A percentile compares a stretch with the other conserved stretches of the same genome.
phyloP scores from a whole-genome alignment of 2,329 filamentous ascomycete species.

The Colletotrichum liaoningense region DNA sequence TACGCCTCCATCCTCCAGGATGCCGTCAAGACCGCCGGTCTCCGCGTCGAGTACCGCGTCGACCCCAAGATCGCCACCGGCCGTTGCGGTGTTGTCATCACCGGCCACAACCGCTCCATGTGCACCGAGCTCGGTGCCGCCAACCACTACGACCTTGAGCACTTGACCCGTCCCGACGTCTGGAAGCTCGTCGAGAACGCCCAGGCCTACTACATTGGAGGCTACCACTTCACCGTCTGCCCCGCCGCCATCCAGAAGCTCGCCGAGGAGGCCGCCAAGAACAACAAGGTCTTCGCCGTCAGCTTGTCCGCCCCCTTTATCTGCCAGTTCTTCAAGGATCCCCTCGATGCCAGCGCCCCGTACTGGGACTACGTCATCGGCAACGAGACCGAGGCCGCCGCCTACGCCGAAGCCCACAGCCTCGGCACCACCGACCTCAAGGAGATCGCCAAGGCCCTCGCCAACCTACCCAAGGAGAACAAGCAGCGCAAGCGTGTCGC shows the following conservation, averaged over 20 bases:
- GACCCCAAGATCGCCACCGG: constrained; percentile 88
- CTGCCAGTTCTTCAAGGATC: constrained; percentile 96
- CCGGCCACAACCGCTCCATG: constrained; percentile 93
- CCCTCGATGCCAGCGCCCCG: constrained; percentile 83
- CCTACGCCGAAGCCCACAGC: constrained; percentile 86
- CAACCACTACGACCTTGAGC: constrained; percentile 96
- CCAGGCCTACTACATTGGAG: constrained; percentile 91
- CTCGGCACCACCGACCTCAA: constrained; percentile 81
- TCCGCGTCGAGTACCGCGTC: constrained; percentile 94
- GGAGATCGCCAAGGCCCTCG: constrained; percentile 87
- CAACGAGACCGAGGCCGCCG: constrained; percentile 93
- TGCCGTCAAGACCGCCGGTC: constrained; percentile 87
- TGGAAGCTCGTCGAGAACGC: constrained; percentile 93
- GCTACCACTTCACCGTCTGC: constrained; percentile 97
- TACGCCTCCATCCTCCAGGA: constrained; percentile 90
- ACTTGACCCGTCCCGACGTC: constrained; percentile 90
- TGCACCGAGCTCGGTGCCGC: constrained; percentile 95
- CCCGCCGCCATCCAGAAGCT: constrained; percentile 90
- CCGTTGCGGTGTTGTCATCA: constrained; percentile 96
- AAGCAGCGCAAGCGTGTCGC: constrained; percentile 83
- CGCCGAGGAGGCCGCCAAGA: constrained; percentile 86
- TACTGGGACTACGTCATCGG: constrained; percentile 98
- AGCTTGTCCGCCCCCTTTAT: constrained; percentile 97
- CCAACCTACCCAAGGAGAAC: constrained; percentile 94
- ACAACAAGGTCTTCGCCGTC: constrained; percentile 93